phyloP scores from a whole-genome alignment of 225 moss, liverwort and hornwort genomes.

The Ulota crispa region DNA sequence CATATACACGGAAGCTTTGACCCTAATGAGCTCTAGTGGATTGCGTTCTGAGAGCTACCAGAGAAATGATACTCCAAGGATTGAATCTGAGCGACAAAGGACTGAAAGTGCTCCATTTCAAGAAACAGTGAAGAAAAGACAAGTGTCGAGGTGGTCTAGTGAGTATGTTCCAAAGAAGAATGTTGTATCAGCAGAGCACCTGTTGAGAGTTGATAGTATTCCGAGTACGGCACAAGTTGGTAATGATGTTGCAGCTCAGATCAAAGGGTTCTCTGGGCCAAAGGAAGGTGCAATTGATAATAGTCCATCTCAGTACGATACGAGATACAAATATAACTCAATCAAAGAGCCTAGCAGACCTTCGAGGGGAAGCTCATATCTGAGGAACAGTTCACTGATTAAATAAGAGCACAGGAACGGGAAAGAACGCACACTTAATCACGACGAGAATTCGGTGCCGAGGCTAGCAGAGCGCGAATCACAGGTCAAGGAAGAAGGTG shows the following conservation, averaged over 20 bases:
- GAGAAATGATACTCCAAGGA: constrained; percentile 10
- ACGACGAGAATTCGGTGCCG: neutral
- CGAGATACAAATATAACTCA: constrained; percentile 7
- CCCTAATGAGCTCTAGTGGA: constrained; percentile 23
- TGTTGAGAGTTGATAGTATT: constrained; percentile 12
- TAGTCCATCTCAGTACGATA: constrained; percentile 19
- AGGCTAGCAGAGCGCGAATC: constrained; percentile 1
- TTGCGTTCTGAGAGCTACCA: constrained; percentile 19
- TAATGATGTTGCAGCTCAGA: neutral
- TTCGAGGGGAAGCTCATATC: neutral
- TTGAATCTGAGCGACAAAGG: constrained; percentile 14
- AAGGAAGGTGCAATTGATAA: constrained; percentile 13
- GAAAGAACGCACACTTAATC: constrained; percentile 11
- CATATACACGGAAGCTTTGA: constrained; percentile 2
- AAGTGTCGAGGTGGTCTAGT: constrained; percentile 43
- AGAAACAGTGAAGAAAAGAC: constrained; percentile 43
- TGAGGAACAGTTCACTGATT: constrained; percentile 17
- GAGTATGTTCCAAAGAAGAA: constrained; percentile 28
- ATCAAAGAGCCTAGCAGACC: constrained; percentile 6
- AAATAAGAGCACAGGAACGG: constrained; percentile 20
- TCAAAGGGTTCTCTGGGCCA: constrained; percentile 7
- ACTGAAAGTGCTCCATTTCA: constrained; percentile 22
- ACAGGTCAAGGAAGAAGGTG: constrained; percentile 33
- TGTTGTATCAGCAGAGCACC: constrained; percentile 12
- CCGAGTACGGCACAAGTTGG: constrained; percentile 1